A percentile compares a stretch with the other conserved stretches of the same genome.
Conservation (phyloP, 2,329 filamentous ascomycete genomes). For the Knoxdaviesia capensis region DNA sequence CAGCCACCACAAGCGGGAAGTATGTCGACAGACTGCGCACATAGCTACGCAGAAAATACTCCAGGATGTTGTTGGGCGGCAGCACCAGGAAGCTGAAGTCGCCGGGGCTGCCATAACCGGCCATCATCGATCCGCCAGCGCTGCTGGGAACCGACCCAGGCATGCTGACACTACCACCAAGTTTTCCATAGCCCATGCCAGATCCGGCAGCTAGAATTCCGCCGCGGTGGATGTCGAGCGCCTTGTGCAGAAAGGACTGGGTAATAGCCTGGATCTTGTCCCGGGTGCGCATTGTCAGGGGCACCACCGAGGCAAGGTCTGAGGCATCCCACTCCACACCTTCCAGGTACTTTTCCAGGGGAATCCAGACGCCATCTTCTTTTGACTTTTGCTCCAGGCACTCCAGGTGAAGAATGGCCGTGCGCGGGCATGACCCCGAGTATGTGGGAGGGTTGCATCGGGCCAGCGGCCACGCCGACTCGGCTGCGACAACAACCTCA, state of each 20-base stretch:
- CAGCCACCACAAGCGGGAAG: slow-evolving; percentile 39
- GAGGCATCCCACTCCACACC: slow-evolving; percentile 14
- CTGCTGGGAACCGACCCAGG: background rate
- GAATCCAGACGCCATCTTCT: slow-evolving; percentile 23
- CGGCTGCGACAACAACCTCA: slow-evolving; percentile 24
- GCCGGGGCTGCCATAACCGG: slow-evolving; percentile 22
- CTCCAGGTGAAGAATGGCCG: slow-evolving; percentile 29
- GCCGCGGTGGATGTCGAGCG: slow-evolving; percentile 44
- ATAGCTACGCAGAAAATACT: slow-evolving; percentile 47
- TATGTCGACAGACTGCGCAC: slow-evolving; percentile 45
- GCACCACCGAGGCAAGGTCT: slow-evolving; percentile 20
- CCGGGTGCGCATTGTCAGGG: slow-evolving; percentile 28
- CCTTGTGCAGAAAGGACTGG: slow-evolving; percentile 49
- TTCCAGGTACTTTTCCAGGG: slow-evolving; percentile 20
- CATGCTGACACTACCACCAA: too few species aligned
- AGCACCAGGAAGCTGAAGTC: slow-evolving; percentile 44
- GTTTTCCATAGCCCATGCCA: too few species aligned
- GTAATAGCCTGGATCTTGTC: slow-evolving; percentile 55
- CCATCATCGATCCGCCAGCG: slow-evolving; percentile 8
- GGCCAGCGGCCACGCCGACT: slow-evolving; percentile 29
- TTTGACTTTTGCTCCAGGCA: slow-evolving; percentile 28
- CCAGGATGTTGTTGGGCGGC: slow-evolving; percentile 43
- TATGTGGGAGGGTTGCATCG: slow-evolving; percentile 25
- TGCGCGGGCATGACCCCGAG: slow-evolving; percentile 24
- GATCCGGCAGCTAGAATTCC: slow-evolving; percentile 16